Evolutionary conservation across 2,329 filamentous ascomycete genomes (phyloP), one percentile per base, ranked within the genome.

Genomic region (Hypoxylon rubiginosum): DNA sequence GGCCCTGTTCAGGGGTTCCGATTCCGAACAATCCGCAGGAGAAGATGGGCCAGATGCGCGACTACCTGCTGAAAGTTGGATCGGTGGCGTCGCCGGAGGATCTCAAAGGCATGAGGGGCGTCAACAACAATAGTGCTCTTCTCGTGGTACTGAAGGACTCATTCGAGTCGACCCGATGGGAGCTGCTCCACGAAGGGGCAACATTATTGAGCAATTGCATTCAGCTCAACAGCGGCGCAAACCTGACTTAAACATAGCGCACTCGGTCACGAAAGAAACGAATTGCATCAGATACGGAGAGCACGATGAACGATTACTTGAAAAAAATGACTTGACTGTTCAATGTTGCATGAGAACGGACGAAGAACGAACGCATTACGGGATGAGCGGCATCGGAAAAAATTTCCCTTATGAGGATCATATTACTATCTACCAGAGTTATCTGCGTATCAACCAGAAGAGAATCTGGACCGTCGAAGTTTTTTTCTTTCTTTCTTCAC

Each of bases 171-270:
- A 94, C 94, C 32, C 86, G 94, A 52, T 98, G 95, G 95, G 94
- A 98, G 82, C 81, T 98, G 58, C 82, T 98, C 68, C 91, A 96
- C 62, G 96, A 98, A 79, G 95, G 93, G 36, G 91, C 92, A 32
- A 91, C 88, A 21, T 81, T 97, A 66, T 79, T 98, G 75, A 89
- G 85, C 59, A 96, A 94, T 76, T 97, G 94, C 77, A 92, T 97
- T 69, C 84, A 88, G 66, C 77, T 85, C 19, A 85, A 85, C 65
- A 75, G 77, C 34, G 75, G 75, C 26, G 62, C 55, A 36, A 72
- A 62, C 46, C 56, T 72, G 53, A 51, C 51, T 17, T 68, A 69
- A 53, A 53, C 17, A 19, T 46, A 59, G n/a, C 54, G 11, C 39
- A 39, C 19, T 15, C 24, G 28, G 34, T 21, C 34, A 21, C 53